phyloP scores from a whole-genome alignment of 345 rosid genomes.

The Eucalyptus albens region DNA sequence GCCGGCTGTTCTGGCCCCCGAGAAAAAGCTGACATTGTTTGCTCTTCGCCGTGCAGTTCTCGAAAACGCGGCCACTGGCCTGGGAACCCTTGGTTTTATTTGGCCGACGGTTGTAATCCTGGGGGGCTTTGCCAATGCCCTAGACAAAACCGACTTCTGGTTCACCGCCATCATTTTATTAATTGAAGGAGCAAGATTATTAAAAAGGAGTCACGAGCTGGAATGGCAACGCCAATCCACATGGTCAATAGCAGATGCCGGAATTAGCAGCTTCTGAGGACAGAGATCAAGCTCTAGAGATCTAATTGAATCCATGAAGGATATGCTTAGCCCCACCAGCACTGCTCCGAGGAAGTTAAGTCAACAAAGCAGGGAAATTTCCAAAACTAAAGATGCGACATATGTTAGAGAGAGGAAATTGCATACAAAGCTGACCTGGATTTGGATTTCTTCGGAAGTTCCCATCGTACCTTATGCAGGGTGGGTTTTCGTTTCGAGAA shows the following conservation, averaged over 20 bases:
- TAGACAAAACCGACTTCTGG: slow-evolving; percentile 70
- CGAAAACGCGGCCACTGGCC: slow-evolving; percentile 61
- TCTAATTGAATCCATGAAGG: slow-evolving; percentile 6
- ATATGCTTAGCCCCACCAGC: not conserved
- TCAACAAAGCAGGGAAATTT: slow-evolving; percentile 1
- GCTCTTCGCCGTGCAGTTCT: slow-evolving; percentile 60
- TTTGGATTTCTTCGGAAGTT: too few relatives aligned
- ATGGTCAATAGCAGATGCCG: slow-evolving; percentile 58
- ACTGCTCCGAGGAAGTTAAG: not conserved
- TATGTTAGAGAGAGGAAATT: not conserved
- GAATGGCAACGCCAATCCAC: slow-evolving; percentile 84
- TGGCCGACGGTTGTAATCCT: slow-evolving; percentile 88
- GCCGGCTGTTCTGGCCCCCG: slow-evolving; percentile 23
- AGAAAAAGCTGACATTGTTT: slow-evolving; percentile 63
- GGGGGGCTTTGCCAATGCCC: slow-evolving; percentile 68
- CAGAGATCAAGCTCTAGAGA: slow-evolving; percentile 27
- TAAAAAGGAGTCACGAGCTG: slow-evolving; percentile 73
- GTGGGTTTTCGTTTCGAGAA: slow-evolving; percentile 50
- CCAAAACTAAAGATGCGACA: not conserved
- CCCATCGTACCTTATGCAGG: not conserved
- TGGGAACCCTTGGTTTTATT: slow-evolving; percentile 72
- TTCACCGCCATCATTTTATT: slow-evolving; percentile 52
- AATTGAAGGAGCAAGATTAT: slow-evolving; percentile 62
- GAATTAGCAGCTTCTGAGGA: slow-evolving; percentile 46
- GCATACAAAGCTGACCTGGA: not conserved